Evolutionary conservation across 306 rosid species (phyloP).

Genomic region (Acacia crassicarpa): DNA sequence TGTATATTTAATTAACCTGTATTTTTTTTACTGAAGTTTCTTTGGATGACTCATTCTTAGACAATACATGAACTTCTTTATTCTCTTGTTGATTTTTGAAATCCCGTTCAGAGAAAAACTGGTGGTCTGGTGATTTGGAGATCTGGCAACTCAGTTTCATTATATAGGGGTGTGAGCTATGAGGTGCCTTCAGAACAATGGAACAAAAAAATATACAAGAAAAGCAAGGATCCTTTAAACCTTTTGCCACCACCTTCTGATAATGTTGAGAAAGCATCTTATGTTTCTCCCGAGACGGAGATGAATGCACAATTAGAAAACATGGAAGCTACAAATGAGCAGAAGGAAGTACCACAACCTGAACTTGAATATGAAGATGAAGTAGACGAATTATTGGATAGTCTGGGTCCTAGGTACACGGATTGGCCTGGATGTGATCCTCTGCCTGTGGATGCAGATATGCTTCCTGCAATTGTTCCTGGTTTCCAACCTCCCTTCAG

Average conservation of each 20-base stretch:
- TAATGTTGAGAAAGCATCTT: conserved; percentile 36
- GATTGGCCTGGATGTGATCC: conserved; percentile 96
- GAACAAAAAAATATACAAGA: conserved; percentile 55
- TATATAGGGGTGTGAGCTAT: conserved; percentile 94
- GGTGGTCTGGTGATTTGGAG: conserved; percentile 99
- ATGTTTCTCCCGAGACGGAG: conserved; percentile 38
- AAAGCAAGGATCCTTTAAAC: conserved; percentile 38
- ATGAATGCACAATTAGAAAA: conserved; percentile 30
- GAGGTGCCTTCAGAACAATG: conserved; percentile 64
- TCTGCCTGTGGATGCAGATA: conserved; percentile 86
- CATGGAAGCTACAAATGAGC: conserved; percentile 41
- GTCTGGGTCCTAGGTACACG: conserved; percentile 81
- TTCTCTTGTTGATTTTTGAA: conserved; percentile 29
- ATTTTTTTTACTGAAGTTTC: not conserved
- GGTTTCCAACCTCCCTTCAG: conserved; percentile 88
- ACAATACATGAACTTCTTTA: conserved; percentile 10
- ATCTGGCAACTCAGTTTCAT: conserved; percentile 90
- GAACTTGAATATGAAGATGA: conserved; percentile 76
- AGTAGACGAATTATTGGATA: conserved; percentile 72
- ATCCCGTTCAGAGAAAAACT: conserved; percentile 77
- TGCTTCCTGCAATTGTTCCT: conserved; percentile 75
- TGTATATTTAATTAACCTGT: not conserved
- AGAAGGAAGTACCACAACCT: conserved; percentile 37
- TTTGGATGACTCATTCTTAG: not conserved
- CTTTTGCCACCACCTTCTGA: conserved; percentile 40